Evolutionary conservation across 1,139 yeast species (phyloP), one percentile per base, ranked within the genome.

Genomic region (Yamadazyma trypodendri): DNA sequence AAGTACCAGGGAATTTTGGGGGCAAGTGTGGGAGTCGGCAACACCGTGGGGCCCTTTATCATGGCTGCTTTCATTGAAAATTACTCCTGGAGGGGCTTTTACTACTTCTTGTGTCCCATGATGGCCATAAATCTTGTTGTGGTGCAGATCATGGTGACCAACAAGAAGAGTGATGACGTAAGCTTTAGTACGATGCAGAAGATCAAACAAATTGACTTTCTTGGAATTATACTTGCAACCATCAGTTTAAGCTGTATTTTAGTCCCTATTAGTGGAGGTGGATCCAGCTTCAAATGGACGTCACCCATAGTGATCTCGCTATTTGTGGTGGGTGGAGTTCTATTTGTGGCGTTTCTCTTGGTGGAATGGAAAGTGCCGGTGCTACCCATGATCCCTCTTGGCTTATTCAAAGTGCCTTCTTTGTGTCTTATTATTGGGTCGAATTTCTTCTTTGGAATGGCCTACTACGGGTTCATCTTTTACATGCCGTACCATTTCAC

Each of bases 341-440:
- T 66, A 20, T 55, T 76, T 22, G 33, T 63, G 1, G 52, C 49
- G 0, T 79, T 79, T 41, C 34, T 77, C 2, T 28, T 72, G 5
- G 58, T 72, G n/a, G 83, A 79, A 50, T 63, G 71, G 63, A 75
- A 67, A 43, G 34, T 72, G 3, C 72, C 83, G 0, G 61, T 54
- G 38, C 55, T 78, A 15, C 84, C 84, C 8, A 73, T 78, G 75
- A 61, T 79, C 27, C 82, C 82, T n/a, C 55, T 77, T 32, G 50
- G 65, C 25, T 51, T 76, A 27, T 48, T 51, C 31, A 67, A 58
- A 36, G 55, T 52, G 33, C 56, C 62, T 2, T 62, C 74, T 6
- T 60, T 76, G 36, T 59, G 73, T 25, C 47, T 73, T 12, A 53
- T 78, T 34, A 55, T 77, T 20, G 32, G 55, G 1, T 72, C 75